Conservation (phyloP, 2,329 filamentous ascomycete species). For the Venturia oleaginea region DNA sequence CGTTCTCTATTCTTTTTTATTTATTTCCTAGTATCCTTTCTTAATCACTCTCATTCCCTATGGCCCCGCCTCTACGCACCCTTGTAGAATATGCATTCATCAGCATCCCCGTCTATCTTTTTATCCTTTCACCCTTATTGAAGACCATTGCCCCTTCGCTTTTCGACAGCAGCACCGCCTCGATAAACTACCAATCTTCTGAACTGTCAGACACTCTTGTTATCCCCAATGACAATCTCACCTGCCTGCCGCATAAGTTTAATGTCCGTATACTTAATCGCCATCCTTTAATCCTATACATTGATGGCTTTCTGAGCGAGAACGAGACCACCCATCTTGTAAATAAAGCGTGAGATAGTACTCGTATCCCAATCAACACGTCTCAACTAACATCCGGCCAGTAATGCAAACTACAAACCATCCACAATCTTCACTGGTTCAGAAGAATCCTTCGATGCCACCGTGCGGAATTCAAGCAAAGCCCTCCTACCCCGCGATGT, state of each 20-base stretch:
- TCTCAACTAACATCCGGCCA: constrained; percentile 17
- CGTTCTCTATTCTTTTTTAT: neutral
- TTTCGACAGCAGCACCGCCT: neutral
- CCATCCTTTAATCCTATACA: constrained; percentile 49
- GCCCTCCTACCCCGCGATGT: constrained; percentile 31
- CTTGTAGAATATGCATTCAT: constrained; percentile 14
- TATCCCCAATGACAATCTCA: constrained; percentile 30
- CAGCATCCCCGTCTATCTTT: constrained; percentile 14
- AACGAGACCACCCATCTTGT: constrained; percentile 31
- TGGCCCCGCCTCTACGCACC: neutral
- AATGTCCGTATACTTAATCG: constrained; percentile 42
- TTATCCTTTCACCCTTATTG: constrained; percentile 11
- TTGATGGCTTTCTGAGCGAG: constrained; percentile 44
- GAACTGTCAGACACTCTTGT: constrained; percentile 30
- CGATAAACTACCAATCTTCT: constrained; percentile 17
- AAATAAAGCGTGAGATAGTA: neutral
- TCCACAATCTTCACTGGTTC: constrained; percentile 46
- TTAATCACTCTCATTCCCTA: neutral
- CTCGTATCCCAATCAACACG: neutral
- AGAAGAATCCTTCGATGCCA: constrained; percentile 38
- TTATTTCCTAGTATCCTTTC: neutral
- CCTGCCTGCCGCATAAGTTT: constrained; percentile 31
- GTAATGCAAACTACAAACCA: constrained; percentile 41
- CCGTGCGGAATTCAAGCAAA: constrained; percentile 46
- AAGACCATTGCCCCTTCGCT: neutral